Evolutionary conservation across 148 eudicot genomes (phyloP).

Genomic region (Rhododendron ferrugineum): DNA sequence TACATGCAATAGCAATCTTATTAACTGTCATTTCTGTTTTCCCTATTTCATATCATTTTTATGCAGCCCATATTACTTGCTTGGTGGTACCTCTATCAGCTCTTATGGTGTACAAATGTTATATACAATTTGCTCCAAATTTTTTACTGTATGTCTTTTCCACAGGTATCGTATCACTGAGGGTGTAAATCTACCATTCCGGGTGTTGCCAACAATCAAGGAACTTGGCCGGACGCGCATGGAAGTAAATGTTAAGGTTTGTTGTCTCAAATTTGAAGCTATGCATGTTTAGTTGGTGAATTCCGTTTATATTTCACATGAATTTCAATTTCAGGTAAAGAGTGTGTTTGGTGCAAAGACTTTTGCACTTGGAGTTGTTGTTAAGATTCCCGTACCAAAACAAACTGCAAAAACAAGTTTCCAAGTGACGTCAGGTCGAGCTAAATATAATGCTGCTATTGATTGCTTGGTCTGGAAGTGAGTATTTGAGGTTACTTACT

Average conservation of each 20-base stretch:
- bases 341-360: conserved; percentile 97
- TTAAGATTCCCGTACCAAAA: conserved; percentile 96
- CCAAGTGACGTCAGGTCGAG: conserved; percentile 97
- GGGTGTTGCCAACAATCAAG: conserved; percentile 95
- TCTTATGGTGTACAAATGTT: neutral
- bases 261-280: conserved; percentile 14
- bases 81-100: neutral
- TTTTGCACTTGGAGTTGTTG: conserved; percentile 97
- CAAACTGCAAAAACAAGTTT: conserved; percentile 98
- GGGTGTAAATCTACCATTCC: conserved; percentile 98
- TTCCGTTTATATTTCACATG: conserved; percentile 6
- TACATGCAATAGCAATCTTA: neutral
- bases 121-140: neutral
- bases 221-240: conserved; percentile 97
- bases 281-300: neutral
- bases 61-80: neutral
- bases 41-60: neutral
- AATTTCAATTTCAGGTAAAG: conserved; percentile 62
- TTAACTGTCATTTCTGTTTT: neutral
- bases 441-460: conserved; percentile 90
- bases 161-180: conserved; percentile 94
- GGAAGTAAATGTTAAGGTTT: conserved; percentile 99
- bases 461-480: conserved; percentile 99
- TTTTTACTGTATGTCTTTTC: neutral
- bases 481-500: conserved; percentile 30